Conservation (phyloP, 345 rosid genomes). For the Salix koriyanagi region DNA sequence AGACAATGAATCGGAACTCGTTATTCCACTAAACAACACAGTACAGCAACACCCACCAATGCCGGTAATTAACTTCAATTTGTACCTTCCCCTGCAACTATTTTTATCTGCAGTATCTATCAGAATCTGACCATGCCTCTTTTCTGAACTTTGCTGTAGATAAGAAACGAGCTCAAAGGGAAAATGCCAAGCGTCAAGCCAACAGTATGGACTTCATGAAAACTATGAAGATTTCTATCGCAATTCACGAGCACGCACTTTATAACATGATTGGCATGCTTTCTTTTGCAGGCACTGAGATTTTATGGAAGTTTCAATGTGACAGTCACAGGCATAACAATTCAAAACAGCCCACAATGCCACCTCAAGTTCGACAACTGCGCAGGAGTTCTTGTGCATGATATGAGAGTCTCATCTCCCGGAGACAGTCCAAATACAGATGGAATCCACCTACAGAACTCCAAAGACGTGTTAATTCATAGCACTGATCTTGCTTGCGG, state of each 20-base stretch:
- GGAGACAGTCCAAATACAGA: constrained; percentile 96
- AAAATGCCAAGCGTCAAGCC: constrained; percentile 88
- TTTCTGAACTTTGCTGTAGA: constrained; percentile 41
- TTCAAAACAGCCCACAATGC: constrained; percentile 93
- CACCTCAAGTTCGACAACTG: constrained; percentile 96
- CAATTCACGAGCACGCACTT: constrained; percentile 5
- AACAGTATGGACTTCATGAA: constrained; percentile 54
- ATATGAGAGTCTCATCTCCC: constrained; percentile 60
- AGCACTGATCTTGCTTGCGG: constrained; percentile 73
- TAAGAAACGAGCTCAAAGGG: constrained; percentile 52
- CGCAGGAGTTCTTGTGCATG: constrained; percentile 76
- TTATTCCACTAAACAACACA: constrained; percentile 55
- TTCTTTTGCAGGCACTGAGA: constrained; percentile 68
- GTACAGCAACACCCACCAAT: constrained; percentile 45
- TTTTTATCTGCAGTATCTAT: neutral
- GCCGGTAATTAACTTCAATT: constrained; percentile 49
- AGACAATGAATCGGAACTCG: constrained; percentile 55
- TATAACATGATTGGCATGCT: constrained; percentile 10
- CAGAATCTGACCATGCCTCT: constrained; percentile 24
- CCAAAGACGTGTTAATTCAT: constrained; percentile 72
- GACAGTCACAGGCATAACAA: constrained; percentile 82
- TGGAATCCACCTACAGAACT: constrained; percentile 90
- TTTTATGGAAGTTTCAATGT: constrained; percentile 89
- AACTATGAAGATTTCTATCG: neutral
- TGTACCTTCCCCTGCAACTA: neutral